These are phyloP conservation scores for Hepatocystis sp. DNA, from an alignment of 169 alveolate genomes.

Conservation along the genomic window DNA sequence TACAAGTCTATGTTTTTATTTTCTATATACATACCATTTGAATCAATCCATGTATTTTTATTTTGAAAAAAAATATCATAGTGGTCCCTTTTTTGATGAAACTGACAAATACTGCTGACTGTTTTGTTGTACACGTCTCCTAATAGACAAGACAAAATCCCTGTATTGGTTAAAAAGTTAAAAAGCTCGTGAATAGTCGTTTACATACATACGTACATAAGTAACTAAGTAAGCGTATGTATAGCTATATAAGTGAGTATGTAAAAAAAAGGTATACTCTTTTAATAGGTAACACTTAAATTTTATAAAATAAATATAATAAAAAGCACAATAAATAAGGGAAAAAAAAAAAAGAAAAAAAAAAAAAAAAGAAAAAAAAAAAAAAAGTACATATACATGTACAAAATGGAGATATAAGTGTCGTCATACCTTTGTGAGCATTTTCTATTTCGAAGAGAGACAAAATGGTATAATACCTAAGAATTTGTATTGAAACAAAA, in stretches of 20 bases:
- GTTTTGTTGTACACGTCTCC: slow-evolving; percentile 53
- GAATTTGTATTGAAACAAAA: slow-evolving; percentile 26
- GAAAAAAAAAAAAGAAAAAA: background rate
- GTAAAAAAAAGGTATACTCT: too few species aligned
- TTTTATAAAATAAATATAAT: slow-evolving; percentile 2
- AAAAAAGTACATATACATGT: background rate
- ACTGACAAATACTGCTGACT: slow-evolving; percentile 11
- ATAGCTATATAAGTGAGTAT: too few species aligned
- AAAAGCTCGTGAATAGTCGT: background rate
- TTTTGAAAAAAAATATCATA: slow-evolving; percentile 10
- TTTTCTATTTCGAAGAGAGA: slow-evolving; percentile 43
- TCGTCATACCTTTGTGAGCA: slow-evolving; percentile 17
- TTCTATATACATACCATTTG: background rate
- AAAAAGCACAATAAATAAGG: background rate
- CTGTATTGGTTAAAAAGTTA: background rate
- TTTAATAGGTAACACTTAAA: too few species aligned
- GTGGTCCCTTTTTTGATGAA: slow-evolving; percentile 1
- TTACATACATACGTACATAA: too few species aligned
- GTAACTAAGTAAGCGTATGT: too few species aligned
- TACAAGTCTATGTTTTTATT: slow-evolving; percentile 38
- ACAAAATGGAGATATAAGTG: background rate
- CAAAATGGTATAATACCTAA: slow-evolving; percentile 29
- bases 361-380: background rate
- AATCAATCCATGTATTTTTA: background rate
- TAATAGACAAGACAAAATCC: slow-evolving; percentile 34